Evolutionary conservation across 1,139 yeast genomes (phyloP).

Genomic region (Kodamaea suecica): DNA sequence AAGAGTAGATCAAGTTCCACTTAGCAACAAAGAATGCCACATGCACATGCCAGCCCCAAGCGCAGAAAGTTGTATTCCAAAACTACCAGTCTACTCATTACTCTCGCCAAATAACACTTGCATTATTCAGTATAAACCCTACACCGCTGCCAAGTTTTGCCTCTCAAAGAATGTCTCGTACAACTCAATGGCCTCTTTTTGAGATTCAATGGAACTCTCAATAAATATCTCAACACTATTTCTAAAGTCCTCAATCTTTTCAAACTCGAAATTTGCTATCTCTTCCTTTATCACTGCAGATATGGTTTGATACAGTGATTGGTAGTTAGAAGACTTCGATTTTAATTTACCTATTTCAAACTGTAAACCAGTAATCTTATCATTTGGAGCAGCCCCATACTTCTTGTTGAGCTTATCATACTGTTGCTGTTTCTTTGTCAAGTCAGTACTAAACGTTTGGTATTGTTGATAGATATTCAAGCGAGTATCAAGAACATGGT

Average conservation of each 20-base stretch:
- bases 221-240: conserved; percentile 86
- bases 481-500: conserved; percentile 73
- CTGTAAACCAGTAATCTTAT: conserved; percentile 51
- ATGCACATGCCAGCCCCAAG: no score
- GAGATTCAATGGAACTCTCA: conserved; percentile 89
- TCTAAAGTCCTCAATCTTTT: conserved; percentile 80
- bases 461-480: conserved; percentile 63
- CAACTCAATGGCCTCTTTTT: conserved; percentile 88
- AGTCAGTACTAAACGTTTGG: conserved; percentile 44
- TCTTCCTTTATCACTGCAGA: conserved; percentile 68
- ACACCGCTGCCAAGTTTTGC: conserved; percentile 29
- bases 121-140: no score
- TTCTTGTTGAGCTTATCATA: conserved; percentile 55
- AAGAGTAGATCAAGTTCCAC: no score
- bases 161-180: conserved; percentile 87
- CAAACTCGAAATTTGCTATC: conserved; percentile 65
- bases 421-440: conserved; percentile 44
- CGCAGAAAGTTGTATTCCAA: no score
- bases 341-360: conserved; percentile 60
- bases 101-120: no score
- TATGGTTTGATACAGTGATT: conserved; percentile 57
- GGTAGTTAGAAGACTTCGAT: conserved; percentile 53
- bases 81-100: no score
- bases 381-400: conserved; percentile 57
- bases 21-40: no score